A percentile compares a stretch with the other conserved stretches of the same genome.
Evolutionary conservation across 2,329 filamentous ascomycete species (phyloP).

Genomic region (Zalaria sp.): DNA sequence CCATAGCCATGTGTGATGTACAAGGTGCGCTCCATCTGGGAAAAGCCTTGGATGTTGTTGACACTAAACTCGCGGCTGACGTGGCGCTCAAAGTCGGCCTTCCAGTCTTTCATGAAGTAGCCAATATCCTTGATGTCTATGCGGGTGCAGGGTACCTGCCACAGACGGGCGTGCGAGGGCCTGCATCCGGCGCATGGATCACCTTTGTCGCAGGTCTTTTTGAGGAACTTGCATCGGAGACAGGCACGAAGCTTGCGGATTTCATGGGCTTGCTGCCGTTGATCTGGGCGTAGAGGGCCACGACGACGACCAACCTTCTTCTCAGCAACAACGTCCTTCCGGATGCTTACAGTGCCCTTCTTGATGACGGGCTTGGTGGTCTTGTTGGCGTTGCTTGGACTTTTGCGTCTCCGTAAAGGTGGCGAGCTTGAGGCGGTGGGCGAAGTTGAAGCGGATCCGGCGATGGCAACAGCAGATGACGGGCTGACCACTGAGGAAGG

Average conservation of each 20-base stretch:
- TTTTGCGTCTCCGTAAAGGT: conserved; percentile 53
- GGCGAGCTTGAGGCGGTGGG: conserved; percentile 45
- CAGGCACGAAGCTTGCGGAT: conserved; percentile 91
- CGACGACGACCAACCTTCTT: conserved; percentile 88
- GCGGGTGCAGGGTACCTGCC: conserved; percentile 94
- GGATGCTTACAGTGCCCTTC: conserved; percentile 56
- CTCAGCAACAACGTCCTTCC: conserved; percentile 64
- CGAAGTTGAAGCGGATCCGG: conserved; percentile 40
- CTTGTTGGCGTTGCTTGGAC: conserved; percentile 40
- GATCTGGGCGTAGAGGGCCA: conserved; percentile 80
- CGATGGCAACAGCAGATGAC: conserved; percentile 15
- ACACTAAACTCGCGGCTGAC: conserved; percentile 76
- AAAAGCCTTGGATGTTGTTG: conserved; percentile 84
- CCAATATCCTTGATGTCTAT: conserved; percentile 98
- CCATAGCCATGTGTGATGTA: conserved; percentile 97
- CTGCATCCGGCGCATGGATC: conserved; percentile 92
- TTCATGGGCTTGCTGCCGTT: conserved; percentile 91
- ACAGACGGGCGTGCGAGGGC: conserved; percentile 85
- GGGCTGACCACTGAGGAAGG: conserved; percentile 7
- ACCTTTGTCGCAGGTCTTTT: conserved; percentile 97
- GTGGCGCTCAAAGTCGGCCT: conserved; percentile 88
- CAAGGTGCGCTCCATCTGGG: conserved; percentile 47
- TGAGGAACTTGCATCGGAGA: conserved; percentile 92
- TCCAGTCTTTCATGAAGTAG: conserved; percentile 99
- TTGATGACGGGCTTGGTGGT: conserved; percentile 69